Base-by-base conservation (phyloP, 164 flowering plant species). In the Magnolia sinica region DNA sequence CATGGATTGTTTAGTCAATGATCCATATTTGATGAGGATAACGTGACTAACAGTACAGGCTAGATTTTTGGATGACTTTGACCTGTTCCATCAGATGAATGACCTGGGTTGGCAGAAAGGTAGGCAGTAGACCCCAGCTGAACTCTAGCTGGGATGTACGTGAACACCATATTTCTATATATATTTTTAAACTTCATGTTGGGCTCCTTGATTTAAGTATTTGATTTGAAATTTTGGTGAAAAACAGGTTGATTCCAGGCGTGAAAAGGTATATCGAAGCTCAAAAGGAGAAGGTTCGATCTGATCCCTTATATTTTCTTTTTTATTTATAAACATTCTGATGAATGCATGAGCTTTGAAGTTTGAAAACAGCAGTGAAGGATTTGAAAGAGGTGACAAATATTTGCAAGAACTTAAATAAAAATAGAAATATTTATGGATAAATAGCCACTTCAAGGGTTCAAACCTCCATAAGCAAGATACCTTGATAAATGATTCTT, bases 221-320 rank as follows among this genome's bases (percentile, higher is more conserved):
- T 29, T 68, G 45, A 27, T 68, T 69, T 19, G 71, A 22, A 7
- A 59, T 68, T 68, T 68, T 16, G 50, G 29, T 14, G 14, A 18
- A 37, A 4, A 65, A n/a, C 80, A 93, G 98, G 84, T 85, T 91
- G 88, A 79, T 95, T 50, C 98, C 98, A 52, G 90, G 88, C 29
- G 97, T 91, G 75, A 84, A 80, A 73, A 83, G 80, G 50, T 88
- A 90, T 76, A 90, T 95, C 20, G 96, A 92, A 77, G 89, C 89
- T 1, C 88, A 95, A 87, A 95, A 95, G 77, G 92, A 91, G 73
- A 95, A 95, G 98, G 98, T 89, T 24, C 73, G 82, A 31, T 74
- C 19, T n/a, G 68, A 22, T 68, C 50, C 11, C n/a, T 29, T 14
- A 68, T n/a, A 16, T 68, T 68, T 68, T 27, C 4, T 37, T 18